phyloP scores from a whole-genome alignment of 352 stramenopile species.

The Poterioochromonas sp. region DNA sequence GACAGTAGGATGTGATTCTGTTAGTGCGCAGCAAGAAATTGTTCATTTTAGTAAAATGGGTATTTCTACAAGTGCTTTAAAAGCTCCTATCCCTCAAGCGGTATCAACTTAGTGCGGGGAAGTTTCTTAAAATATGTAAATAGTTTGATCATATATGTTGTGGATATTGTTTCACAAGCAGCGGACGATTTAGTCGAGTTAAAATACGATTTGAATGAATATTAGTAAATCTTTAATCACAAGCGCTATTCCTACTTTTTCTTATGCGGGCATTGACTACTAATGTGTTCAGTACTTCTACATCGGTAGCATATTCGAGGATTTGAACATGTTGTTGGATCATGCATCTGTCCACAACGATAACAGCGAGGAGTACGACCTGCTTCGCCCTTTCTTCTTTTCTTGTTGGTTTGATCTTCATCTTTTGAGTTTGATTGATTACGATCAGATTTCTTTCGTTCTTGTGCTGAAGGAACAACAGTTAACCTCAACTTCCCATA shows the following conservation, averaged over 20 bases:
- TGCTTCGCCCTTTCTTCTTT: neutral
- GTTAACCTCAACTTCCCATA: neutral
- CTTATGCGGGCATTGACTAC: neutral
- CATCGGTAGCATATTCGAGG: slow-evolving; percentile 8
- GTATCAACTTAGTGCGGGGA: no score
- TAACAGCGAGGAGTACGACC: slow-evolving; percentile 16
- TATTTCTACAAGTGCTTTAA: no score
- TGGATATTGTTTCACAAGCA: no score
- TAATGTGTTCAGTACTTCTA: neutral
- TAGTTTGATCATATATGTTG: no score
- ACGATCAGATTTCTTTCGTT: neutral
- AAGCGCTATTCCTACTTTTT: no score
- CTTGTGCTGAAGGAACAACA: neutral
- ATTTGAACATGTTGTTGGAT: neutral
- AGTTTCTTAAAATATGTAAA: no score
- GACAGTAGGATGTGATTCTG: neutral
- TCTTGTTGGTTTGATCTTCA: neutral
- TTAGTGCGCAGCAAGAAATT: no score
- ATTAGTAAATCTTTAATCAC: no score
- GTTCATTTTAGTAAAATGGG: no score
- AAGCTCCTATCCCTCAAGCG: no score
- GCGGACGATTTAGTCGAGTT: no score
- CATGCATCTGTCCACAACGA: slow-evolving; percentile 13
- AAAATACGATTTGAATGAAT: no score
- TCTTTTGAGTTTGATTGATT: neutral